Base-by-base conservation (phyloP, 768 basidiomycete genomes). In the Piloderma croceum region DNA sequence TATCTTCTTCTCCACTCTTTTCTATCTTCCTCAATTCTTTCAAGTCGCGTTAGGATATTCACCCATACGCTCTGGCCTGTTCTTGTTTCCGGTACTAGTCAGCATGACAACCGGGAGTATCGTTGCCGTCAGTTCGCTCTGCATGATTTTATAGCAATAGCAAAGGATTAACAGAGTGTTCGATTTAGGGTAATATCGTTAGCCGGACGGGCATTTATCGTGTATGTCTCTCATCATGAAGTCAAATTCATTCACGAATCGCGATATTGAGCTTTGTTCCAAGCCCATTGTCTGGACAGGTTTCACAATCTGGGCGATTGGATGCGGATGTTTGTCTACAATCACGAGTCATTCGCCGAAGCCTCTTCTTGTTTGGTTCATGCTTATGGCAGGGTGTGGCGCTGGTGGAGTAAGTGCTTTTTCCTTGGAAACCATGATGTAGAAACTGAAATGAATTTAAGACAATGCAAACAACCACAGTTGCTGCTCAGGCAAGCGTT, bases 21-120 rank as follows among this genome's bases (percentile, higher is more conserved):
- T 77, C 57, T 85, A 84, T 50, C 69, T 88, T 0, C 84, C 87
- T 2, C 79, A 83, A 47, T 86, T 76, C 54, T 83, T 85, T 60
- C 84, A 87, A 60, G 75, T 84, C 7, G 81, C 75, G 3, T 60
- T 80, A n/a, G 79, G 77, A 4, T 77, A 74, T 45, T 72, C 75
- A 6, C 79, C 86, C 1, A 76, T 85, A 31, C 73, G 69, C 7
- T 74, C 73, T 3, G 79, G 77, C 1, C 59, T 84, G 3, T 78
- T 86, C 50, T 67, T 87, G 1, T 72, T 90, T 7, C 84, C 85
- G 0, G 64, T 86, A 15, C 68, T 88, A 9, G 64, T 83, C 13
- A 74, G 74, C 27, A 82, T 84, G 50, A 80, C 81, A 36, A n/a
- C n/a, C n/a, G 49, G 72, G 1, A 67, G 74, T 2, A 81, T 73